Evolutionary conservation across 768 basidiomycete genomes (phyloP).

Genomic region (Amanita muscaria): DNA sequence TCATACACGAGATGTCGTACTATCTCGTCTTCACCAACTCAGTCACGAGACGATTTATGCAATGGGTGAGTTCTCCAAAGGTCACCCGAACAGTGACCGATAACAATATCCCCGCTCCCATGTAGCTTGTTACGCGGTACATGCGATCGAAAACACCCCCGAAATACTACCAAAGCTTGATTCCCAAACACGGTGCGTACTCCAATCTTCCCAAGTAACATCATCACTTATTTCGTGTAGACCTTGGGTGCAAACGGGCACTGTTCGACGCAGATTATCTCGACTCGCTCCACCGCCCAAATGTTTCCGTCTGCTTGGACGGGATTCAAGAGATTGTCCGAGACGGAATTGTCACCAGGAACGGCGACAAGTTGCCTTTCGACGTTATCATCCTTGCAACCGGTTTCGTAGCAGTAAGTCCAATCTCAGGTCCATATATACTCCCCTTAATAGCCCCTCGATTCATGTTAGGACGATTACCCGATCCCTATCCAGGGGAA

Average conservation of each 20-base stretch:
- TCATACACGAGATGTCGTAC: constrained; percentile 4
- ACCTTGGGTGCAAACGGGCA: constrained; percentile 40
- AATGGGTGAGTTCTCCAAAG: not conserved
- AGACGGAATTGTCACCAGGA: constrained; percentile 28
- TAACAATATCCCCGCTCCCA: not conserved
- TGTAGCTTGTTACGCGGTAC: constrained; percentile 19
- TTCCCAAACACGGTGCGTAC: constrained; percentile 35
- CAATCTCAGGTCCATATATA: no score
- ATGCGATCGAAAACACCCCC: constrained; percentile 30
- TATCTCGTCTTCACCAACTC: constrained; percentile 5
- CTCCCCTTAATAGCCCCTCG: not conserved
- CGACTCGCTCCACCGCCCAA: constrained; percentile 29
- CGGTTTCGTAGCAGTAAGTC: constrained; percentile 22
- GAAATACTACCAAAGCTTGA: constrained; percentile 32
- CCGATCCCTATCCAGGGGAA: constrained; percentile 21
- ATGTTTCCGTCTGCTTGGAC: constrained; percentile 31
- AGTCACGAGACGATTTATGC: not conserved
- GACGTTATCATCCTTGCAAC: constrained; percentile 28
- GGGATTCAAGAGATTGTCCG: constrained; percentile 26
- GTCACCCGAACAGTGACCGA: no score
- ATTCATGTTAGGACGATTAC: constrained; percentile 20
- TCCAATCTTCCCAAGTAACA: no score
- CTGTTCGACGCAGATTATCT: constrained; percentile 39
- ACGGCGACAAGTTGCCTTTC: constrained; percentile 18
- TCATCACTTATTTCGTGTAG: constrained; percentile 18